A percentile compares a stretch with the other conserved stretches of the same genome.
Conservation (phyloP, 2,329 filamentous ascomycete genomes). For the Calonectria honghensis region DNA sequence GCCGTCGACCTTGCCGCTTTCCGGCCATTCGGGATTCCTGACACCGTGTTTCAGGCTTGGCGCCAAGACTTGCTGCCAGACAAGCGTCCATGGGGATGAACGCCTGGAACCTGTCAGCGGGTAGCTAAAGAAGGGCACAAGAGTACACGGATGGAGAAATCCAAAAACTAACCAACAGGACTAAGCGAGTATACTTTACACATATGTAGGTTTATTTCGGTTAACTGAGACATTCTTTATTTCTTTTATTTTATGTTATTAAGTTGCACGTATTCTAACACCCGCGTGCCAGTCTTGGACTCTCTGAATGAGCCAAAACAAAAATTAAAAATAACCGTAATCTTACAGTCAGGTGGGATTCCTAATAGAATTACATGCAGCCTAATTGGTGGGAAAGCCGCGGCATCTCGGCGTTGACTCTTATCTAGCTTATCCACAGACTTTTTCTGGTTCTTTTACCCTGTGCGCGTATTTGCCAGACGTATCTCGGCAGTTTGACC, state of each 20-base stretch:
- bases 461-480: constrained; percentile 15
- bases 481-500: constrained; percentile 17
- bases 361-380: neutral
- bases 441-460: neutral
- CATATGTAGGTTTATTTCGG: neutral
- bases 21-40: constrained; percentile 28
- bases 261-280: neutral
- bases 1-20: constrained; percentile 11
- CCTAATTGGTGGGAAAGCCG: constrained; percentile 35
- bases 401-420: constrained; percentile 24
- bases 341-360: neutral
- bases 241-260: neutral
- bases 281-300: neutral
- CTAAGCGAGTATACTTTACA: neutral
- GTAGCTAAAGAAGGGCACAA: neutral
- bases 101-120: constrained; percentile 26
- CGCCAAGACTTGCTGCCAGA: constrained; percentile 38
- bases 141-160: neutral
- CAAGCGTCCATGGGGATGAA: constrained; percentile 33
- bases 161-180: neutral
- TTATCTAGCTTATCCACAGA: constrained; percentile 11
- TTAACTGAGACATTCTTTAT: neutral
- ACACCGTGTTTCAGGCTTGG: constrained; percentile 41
- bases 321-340: neutral
- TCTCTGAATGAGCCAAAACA: neutral